phyloP scores from a whole-genome alignment of 2,329 filamentous ascomycete genomes.

The Colletotrichum tabaci region DNA sequence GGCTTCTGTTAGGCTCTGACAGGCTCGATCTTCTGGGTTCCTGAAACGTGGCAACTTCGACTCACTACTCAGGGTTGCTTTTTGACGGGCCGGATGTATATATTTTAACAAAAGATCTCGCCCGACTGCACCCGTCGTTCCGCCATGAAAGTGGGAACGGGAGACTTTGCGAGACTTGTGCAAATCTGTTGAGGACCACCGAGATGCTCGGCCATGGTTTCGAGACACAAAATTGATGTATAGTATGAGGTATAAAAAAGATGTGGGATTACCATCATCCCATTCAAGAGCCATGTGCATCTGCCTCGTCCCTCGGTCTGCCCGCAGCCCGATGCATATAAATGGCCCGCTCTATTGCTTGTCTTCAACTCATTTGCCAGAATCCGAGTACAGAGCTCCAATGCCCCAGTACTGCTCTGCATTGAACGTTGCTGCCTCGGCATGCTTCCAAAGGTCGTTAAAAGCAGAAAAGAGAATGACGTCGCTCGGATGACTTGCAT shows the following conservation, averaged over 20 bases:
- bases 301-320: conserved; percentile 13
- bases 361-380: conserved; percentile 30
- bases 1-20: too few species aligned
- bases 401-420: conserved; percentile 87
- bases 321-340: conserved; percentile 14
- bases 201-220: background rate
- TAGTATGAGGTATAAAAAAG: background rate
- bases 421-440: conserved; percentile 73
- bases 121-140: too few species aligned
- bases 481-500: conserved; percentile 63
- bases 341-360: background rate
- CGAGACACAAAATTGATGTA: background rate
- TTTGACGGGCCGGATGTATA: too few species aligned
- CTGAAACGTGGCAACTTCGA: too few species aligned
- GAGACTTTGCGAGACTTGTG: too few species aligned
- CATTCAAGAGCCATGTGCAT: background rate
- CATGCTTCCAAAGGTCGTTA: conserved; percentile 84
- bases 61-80: too few species aligned
- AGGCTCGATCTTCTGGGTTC: too few species aligned
- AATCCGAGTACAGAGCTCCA: conserved; percentile 46
- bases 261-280: conserved; percentile 7
- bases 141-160: too few species aligned
- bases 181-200: too few species aligned
- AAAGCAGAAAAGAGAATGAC: conserved; percentile 85
- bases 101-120: too few species aligned